Evolutionary conservation across 345 rosid genomes (phyloP).

Genomic region (Salix viminalis): DNA sequence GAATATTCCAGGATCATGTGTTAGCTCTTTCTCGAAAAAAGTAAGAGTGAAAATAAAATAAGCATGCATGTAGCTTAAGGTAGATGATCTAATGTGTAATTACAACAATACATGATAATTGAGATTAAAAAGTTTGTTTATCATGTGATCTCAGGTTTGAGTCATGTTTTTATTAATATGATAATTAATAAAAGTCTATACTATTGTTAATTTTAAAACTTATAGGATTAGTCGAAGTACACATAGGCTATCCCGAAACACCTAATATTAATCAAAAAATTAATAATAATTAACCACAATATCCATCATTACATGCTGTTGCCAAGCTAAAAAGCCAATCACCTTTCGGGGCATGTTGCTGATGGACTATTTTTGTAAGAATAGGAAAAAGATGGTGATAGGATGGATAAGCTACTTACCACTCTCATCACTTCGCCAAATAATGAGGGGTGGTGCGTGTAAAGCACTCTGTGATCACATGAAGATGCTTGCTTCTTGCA

Average conservation of each 20-base stretch:
- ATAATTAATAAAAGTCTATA: rapidly evolving
- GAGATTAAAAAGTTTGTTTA: too few relatives aligned
- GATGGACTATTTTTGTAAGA: too few relatives aligned
- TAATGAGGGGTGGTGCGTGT: conserved; percentile 5
- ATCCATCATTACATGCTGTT: neutral
- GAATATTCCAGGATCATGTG: too few relatives aligned
- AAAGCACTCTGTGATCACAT: neutral
- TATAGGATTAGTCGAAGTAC: rapidly evolving
- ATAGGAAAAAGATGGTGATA: neutral
- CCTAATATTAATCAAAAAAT: too few relatives aligned
- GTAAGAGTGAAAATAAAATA: too few relatives aligned
- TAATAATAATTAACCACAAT: too few relatives aligned
- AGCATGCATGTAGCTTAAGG: neutral
- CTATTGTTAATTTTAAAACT: rapidly evolving
- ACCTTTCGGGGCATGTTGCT: conserved; percentile 6
- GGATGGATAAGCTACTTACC: neutral
- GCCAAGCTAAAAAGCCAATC: neutral
- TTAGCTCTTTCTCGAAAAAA: too few relatives aligned
- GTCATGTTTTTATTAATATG: too few relatives aligned
- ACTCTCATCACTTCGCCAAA: neutral
- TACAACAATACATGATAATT: too few relatives aligned
- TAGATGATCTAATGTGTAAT: neutral
- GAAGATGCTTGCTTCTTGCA: neutral
- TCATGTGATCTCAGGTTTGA: rapidly evolving
- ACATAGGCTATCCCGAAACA: rapidly evolving